Conservation (phyloP, 257 asterid species). For the Fraxinus americana region DNA sequence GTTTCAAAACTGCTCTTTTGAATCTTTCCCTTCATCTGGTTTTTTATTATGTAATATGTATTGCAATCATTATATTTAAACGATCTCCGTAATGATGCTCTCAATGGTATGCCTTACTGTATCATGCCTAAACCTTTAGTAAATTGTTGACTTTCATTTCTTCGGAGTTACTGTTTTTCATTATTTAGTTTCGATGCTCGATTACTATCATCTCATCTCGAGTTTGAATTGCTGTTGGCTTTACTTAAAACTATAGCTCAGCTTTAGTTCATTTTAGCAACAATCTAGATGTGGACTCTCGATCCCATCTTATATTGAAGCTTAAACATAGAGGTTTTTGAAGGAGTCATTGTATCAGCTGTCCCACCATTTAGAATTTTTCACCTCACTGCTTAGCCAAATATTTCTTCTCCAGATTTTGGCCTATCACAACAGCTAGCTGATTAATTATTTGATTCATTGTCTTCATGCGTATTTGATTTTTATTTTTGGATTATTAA, state of each 20-base stretch:
- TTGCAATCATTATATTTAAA: neutral
- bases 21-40: neutral
- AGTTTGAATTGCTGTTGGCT: neutral
- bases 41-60: neutral
- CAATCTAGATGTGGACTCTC: too few relatives aligned
- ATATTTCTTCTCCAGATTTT: too few relatives aligned
- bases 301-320: too few relatives aligned
- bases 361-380: too few relatives aligned
- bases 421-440: too few relatives aligned
- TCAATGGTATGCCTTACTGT: neutral
- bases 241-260: neutral
- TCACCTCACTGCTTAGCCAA: too few relatives aligned
- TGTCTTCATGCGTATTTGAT: too few relatives aligned
- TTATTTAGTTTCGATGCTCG: neutral
- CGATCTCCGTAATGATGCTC: neutral
- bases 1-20: constrained; percentile 1
- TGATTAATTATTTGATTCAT: too few relatives aligned
- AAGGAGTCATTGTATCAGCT: neutral
- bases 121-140: neutral
- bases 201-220: neutral
- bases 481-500: too few relatives aligned
- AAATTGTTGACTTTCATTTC: neutral
- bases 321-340: too few relatives aligned
- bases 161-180: neutral
- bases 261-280: neutral